Conservation (phyloP, 2,329 filamentous ascomycete genomes). For the Fusarium sp. region DNA sequence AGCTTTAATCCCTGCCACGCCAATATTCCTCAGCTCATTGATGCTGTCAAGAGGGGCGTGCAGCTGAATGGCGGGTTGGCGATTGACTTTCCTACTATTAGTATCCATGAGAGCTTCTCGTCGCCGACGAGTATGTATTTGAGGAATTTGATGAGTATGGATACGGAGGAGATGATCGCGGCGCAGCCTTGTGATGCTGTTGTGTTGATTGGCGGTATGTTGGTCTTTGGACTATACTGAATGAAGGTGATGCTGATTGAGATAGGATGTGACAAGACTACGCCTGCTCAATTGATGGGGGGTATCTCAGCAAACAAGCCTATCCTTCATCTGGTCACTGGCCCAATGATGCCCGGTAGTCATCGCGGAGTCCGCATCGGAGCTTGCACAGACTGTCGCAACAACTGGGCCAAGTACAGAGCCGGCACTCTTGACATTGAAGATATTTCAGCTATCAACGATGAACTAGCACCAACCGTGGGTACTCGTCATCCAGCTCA, state of each 20-base stretch:
- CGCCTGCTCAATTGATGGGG: constrained; percentile 78
- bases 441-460: constrained; percentile 74
- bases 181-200: constrained; percentile 76
- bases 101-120: constrained; percentile 73
- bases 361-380: constrained; percentile 70
- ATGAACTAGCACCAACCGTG: constrained; percentile 76
- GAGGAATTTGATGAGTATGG: constrained; percentile 80
- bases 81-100: constrained; percentile 78
- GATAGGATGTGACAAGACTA: constrained; percentile 76
- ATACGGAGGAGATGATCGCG: constrained; percentile 79
- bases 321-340: constrained; percentile 72
- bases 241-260: neutral
- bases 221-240: fast-evolving
- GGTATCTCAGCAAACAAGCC: constrained; percentile 79
- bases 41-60: constrained; percentile 73
- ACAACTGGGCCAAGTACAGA: constrained; percentile 75
- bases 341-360: constrained; percentile 78
- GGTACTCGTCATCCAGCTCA: constrained; percentile 19
- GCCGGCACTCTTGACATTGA: constrained; percentile 74
- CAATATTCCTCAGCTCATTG: constrained; percentile 75
- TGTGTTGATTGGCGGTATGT: constrained; percentile 70
- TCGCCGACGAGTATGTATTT: constrained; percentile 78
- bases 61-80: constrained; percentile 72
- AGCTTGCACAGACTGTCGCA: constrained; percentile 78
- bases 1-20: constrained; percentile 79